Base-by-base conservation (phyloP, 768 basidiomycete species). In the Lepiota subincarnata region DNA sequence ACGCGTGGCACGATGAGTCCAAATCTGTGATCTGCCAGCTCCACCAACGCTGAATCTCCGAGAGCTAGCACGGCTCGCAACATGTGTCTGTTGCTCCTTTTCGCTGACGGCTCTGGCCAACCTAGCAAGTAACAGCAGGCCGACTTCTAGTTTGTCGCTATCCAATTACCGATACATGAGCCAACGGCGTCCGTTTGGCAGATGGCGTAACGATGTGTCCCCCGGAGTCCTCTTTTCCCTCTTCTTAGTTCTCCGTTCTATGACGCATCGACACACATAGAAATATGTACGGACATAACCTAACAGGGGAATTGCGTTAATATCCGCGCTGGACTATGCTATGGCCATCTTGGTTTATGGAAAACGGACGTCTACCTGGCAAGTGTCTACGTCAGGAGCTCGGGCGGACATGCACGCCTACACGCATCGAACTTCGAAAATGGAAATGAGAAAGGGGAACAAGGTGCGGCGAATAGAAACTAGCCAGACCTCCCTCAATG, bases 361-460 rank as follows among this genome's bases (percentile, higher is more conserved):
- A 31, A 45, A 47, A 53, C n/a, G 45, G 28, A 28, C 45, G 39
- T 31, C 26, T 40, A 53, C 53, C 26, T 40, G 53, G 37, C 24
- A 47, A 44, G 38, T 53, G 38, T 18, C 53, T 47, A 53, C 53
- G 53, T 53, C 53, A 53, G 53, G 38, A 41, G 38, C 36, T 39
- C 43, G 35, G 19, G 20, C 52, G 37, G 35, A 47, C 38, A 40
- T 44, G 7, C 42, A 24, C 34, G 20, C 42, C 8, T 22, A 11
- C 24, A 20, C 16, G 24, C 26, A 47, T 39, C 52, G 24, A 39
- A 47, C 45, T 40, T 53, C 28, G 36, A 47, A 40, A 18, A 13
- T 41, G 37, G 53, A 19, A 40, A 37, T n/a, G 26, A 19, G 35
- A 53, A 53, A 31, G 45, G 38, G 36, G 34, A 34, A 16, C 2